Evolutionary conservation across 2,329 filamentous ascomycete genomes (phyloP).

Genomic region (Moelleriella libera): DNA sequence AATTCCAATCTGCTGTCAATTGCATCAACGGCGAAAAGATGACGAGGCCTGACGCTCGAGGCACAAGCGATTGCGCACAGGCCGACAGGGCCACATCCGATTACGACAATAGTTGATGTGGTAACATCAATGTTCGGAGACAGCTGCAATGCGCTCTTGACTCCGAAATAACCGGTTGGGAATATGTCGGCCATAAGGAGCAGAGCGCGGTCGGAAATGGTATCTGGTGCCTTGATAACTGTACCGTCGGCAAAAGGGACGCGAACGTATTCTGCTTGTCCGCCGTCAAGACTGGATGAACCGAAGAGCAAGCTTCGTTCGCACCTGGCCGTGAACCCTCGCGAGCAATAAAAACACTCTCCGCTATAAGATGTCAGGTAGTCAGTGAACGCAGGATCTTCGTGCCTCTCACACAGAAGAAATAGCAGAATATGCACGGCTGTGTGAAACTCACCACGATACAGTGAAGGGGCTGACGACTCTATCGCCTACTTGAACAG

Average conservation of each 20-base stretch:
- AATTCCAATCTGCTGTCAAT: conserved; percentile 61
- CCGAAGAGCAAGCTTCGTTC: conserved; percentile 58
- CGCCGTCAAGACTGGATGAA: conserved; percentile 54
- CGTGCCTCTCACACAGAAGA: too few relatives aligned
- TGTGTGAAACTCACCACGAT: conserved; percentile 60
- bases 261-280: conserved; percentile 70
- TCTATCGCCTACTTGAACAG: conserved; percentile 58
- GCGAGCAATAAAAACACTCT: conserved; percentile 77
- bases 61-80: conserved; percentile 72
- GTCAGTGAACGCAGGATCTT: background rate
- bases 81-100: conserved; percentile 78
- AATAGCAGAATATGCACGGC: too few relatives aligned
- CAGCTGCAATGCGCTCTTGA: conserved; percentile 60
- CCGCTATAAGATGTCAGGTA: conserved; percentile 9
- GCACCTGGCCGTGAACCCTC: conserved; percentile 66
- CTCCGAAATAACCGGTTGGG: conserved; percentile 75
- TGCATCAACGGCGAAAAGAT: conserved; percentile 67
- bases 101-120: conserved; percentile 57
- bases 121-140: conserved; percentile 23
- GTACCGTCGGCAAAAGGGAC: conserved; percentile 72
- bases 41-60: conserved; percentile 59
- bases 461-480: conserved; percentile 75
- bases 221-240: conserved; percentile 52
- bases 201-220: conserved; percentile 59
- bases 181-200: conserved; percentile 92